These are phyloP conservation scores for Noccaea caerulescens DNA, from an alignment of 345 rosid species.

Conservation along the genomic window DNA sequence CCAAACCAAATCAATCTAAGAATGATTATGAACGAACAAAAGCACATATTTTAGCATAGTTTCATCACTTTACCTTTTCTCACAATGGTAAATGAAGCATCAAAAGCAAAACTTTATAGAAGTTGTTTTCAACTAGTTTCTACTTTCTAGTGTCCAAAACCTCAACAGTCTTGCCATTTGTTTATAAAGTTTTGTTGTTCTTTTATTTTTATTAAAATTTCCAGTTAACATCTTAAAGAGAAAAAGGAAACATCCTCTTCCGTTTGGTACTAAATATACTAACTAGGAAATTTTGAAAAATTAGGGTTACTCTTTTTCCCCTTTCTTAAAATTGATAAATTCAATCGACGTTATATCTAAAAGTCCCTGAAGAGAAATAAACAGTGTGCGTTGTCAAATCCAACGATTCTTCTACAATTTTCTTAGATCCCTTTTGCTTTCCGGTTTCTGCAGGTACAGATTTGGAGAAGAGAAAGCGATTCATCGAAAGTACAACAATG, in stretches of 20 bases:
- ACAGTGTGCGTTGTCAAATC: conserved; percentile 13
- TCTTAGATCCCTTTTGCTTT: not conserved
- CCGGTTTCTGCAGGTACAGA: conserved; percentile 9
- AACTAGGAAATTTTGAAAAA: not conserved
- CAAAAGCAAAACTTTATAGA: not conserved
- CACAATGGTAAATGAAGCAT: not conserved
- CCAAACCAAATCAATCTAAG: not conserved
- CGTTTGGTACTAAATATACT: not conserved
- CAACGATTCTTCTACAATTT: not conserved
- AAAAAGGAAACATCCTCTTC: conserved; percentile 16
- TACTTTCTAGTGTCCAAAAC: no score
- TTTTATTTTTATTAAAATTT: not conserved
- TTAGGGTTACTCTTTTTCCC: not conserved
- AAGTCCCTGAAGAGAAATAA: not conserved
- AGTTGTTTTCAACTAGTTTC: no score
- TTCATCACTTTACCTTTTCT: not conserved
- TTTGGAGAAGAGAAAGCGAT: conserved; percentile 1
- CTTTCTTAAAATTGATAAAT: not conserved
- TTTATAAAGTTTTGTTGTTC: no score
- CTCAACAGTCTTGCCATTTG: no score
- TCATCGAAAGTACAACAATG: conserved; percentile 39
- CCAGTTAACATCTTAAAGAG: not conserved
- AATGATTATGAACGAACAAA: not conserved
- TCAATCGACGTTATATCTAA: not conserved
- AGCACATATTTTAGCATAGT: no score